Evolutionary conservation across 1,284 basidiomycete species (phyloP), one percentile per base, ranked within the genome.

Genomic region (Meripilus lineatus): DNA sequence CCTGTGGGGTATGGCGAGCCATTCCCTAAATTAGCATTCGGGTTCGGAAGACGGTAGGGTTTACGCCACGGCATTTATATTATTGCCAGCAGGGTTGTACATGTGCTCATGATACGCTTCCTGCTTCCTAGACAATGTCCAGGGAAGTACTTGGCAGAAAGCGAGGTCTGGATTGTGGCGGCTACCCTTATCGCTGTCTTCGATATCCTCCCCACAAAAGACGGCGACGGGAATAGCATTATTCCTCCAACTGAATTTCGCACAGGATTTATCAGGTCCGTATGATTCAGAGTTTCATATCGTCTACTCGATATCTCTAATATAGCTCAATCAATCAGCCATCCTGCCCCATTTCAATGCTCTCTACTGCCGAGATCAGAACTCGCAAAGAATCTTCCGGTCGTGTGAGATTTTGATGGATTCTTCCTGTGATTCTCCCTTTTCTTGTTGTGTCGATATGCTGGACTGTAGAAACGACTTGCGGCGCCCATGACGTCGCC

Each of bases 181-280:
- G 51, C 48, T 2, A 50, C 52, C 21, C 35, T 54, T 4, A 43
- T 57, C 6, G 25, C 52, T 10, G 32, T 40, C 3, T 55, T 50
- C 38, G 40, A 50, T 32, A 55, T 57, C 26, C 8, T 21, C 2
- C 42, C 26, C 18, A 32, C 37, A 10, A 17, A 38, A 13, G 53
- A 51, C 15, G 37, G 38, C 23, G 4, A 38, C 28, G 55, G 53
- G 6, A 44, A 44, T 15, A 41, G 21, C 5, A 33, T 45, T 20
- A 20, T 17, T 3, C 35, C 37, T 6, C 35, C 39, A 3, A 30
- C 32, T 10, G 46, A n/a, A n/a, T n/a, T n/a, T n/a, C n/a, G n/a
- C n/a, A 50, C 49, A 4, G 58, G 61, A 5, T 61, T 60, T 40
- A 61, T 62, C 36, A 52, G 55, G 62, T 59, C 20, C 8, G 50